These are phyloP conservation scores for Dryas alaskensis DNA, from an alignment of 306 rosid species.

Conservation along the genomic window DNA sequence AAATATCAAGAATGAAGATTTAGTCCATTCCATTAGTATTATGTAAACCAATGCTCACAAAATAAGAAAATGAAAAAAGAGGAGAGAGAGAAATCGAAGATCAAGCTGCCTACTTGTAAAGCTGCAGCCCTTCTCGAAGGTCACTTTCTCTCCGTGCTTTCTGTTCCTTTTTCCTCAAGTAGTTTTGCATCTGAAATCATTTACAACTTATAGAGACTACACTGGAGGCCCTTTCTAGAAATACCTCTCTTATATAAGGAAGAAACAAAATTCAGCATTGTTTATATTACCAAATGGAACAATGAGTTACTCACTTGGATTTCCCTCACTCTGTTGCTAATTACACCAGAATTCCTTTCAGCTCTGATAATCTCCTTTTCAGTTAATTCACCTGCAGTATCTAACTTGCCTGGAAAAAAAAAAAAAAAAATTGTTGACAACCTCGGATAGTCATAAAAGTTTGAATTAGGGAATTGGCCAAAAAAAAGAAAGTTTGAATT, in stretches of 20 bases:
- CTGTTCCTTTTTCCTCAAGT: constrained; percentile 67
- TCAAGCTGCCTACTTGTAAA: constrained; percentile 60
- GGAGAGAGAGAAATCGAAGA: background rate
- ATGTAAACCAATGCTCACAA: no score
- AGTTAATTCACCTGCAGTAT: constrained; percentile 52
- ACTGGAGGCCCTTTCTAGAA: constrained; percentile 6
- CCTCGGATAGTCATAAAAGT: constrained; percentile 15
- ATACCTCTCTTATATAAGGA: background rate
- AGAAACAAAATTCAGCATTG: background rate
- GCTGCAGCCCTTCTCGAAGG: constrained; percentile 75
- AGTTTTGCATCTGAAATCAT: constrained; percentile 79
- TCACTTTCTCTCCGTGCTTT: constrained; percentile 62
- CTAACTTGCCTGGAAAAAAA: constrained; percentile 56
- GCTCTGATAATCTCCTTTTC: constrained; percentile 96
- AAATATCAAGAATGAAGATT: no score
- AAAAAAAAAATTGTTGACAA: constrained; percentile 10
- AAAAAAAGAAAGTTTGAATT: background rate
- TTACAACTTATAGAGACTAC: constrained; percentile 15
- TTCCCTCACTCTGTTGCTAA: constrained; percentile 87
- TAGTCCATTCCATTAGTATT: no score
- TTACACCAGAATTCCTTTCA: constrained; percentile 86
- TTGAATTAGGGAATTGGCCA: background rate
- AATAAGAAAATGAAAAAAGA: no score
- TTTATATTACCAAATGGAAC: background rate
- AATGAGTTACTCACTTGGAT: constrained; percentile 70